phyloP scores from a whole-genome alignment of 2,329 filamentous ascomycete species.

The Dactylellina drechsleri region DNA sequence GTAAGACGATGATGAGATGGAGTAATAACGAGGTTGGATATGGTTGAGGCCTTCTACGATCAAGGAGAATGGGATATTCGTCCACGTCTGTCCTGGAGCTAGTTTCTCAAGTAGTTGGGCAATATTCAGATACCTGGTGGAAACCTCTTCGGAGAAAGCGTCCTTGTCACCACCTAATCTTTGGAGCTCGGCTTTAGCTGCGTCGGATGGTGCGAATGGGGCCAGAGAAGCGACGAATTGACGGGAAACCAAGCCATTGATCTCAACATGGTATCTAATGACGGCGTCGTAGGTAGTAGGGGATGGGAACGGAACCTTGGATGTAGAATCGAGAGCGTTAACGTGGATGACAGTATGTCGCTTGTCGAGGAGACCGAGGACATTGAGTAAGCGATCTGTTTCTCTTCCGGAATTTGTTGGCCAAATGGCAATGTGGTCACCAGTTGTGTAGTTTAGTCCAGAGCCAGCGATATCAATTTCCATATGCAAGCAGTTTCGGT shows the following conservation, averaged over 20 bases:
- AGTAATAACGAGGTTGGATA: slow-evolving; percentile 98
- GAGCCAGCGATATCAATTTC: slow-evolving; percentile 91
- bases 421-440: slow-evolving; percentile 97
- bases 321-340: slow-evolving; percentile 91
- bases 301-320: slow-evolving; percentile 96
- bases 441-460: slow-evolving; percentile 91
- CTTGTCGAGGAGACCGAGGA: slow-evolving; percentile 80
- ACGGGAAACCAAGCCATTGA: slow-evolving; percentile 92
- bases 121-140: slow-evolving; percentile 85
- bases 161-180: slow-evolving; percentile 93
- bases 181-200: slow-evolving; percentile 84
- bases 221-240: slow-evolving; percentile 90
- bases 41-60: slow-evolving; percentile 94
- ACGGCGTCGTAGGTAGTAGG: slow-evolving; percentile 96
- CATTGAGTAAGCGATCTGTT: slow-evolving; percentile 85
- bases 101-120: slow-evolving; percentile 81
- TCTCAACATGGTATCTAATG: slow-evolving; percentile 94
- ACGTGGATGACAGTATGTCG: slow-evolving; percentile 83
- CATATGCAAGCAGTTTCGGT: slow-evolving; percentile 94
- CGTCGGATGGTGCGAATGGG: slow-evolving; percentile 86
- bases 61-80: slow-evolving; percentile 87
- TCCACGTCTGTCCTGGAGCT: slow-evolving; percentile 79
- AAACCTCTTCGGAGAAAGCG: slow-evolving; percentile 88
- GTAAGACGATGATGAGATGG: slow-evolving; percentile 94
- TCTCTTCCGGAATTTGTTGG: slow-evolving; percentile 93